phyloP scores from a whole-genome alignment of 495 filamentous ascomycete species.

The Penicillium canariense region DNA sequence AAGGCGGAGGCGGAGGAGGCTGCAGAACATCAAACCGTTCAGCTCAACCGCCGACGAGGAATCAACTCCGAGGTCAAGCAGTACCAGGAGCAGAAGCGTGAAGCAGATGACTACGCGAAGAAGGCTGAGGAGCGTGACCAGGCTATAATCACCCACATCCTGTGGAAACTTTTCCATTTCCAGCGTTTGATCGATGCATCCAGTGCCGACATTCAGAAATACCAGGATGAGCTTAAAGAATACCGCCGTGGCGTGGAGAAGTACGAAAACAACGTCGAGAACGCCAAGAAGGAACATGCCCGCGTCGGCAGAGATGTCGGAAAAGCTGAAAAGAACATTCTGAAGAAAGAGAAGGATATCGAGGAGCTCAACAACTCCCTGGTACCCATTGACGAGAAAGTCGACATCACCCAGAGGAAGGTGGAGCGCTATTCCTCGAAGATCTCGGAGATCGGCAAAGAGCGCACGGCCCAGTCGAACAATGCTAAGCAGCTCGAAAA shows the following conservation, averaged over 20 bases:
- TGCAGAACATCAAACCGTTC: constrained; percentile 79
- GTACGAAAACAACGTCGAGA: constrained; percentile 77
- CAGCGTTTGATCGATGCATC: constrained; percentile 91
- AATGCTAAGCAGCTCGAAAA: constrained; percentile 71
- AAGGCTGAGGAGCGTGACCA: constrained; percentile 88
- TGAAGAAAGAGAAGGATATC: constrained; percentile 81
- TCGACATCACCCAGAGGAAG: constrained; percentile 73
- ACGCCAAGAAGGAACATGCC: constrained; percentile 82
- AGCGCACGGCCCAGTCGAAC: constrained; percentile 65
- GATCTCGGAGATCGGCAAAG: constrained; percentile 69
- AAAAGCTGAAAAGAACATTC: constrained; percentile 80
- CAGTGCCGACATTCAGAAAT: constrained; percentile 83
- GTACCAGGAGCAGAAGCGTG: constrained; percentile 94
- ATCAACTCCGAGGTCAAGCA: constrained; percentile 99
- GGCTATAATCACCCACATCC: constrained; percentile 88
- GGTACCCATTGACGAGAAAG: constrained; percentile 89
- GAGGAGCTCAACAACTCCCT: constrained; percentile 81
- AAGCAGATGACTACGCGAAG: constrained; percentile 85
- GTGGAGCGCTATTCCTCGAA: constrained; percentile 62
- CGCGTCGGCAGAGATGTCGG: constrained; percentile 73
- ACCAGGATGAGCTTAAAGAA: constrained; percentile 96
- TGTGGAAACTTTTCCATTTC: constrained; percentile 97
- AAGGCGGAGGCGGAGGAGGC: constrained; percentile 84
- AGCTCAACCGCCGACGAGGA: constrained; percentile 81
- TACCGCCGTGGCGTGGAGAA: constrained; percentile 83